Evolutionary conservation across 345 rosid genomes (phyloP).

Genomic region (Fremontodendron californicum): DNA sequence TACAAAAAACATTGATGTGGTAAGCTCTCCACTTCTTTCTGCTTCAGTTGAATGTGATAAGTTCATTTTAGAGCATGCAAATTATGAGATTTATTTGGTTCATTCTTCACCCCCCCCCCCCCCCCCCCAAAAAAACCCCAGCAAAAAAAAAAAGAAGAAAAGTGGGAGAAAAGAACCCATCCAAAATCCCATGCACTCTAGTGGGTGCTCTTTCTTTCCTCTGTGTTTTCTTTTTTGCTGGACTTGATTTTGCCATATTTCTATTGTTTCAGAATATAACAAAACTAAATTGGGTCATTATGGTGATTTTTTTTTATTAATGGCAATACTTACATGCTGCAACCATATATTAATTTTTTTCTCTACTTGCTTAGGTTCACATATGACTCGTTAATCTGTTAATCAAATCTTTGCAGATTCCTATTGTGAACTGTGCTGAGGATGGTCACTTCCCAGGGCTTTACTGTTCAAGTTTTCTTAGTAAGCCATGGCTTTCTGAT

Average conservation of each 20-base stretch:
- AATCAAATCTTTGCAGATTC: slow-evolving; percentile 48
- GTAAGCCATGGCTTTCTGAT: slow-evolving; percentile 89
- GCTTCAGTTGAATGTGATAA: not conserved
- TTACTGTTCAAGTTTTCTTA: slow-evolving; percentile 45
- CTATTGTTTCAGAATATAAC: not conserved
- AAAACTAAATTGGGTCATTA: not conserved
- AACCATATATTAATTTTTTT: not conserved
- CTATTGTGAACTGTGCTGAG: slow-evolving; percentile 58
- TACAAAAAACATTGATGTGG: slow-evolving; percentile 62
- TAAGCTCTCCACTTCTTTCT: slow-evolving; percentile 28
- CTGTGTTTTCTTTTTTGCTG: not conserved
- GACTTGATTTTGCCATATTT: not conserved
- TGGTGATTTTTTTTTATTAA: slow-evolving; percentile 1
- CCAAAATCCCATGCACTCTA: not conserved
- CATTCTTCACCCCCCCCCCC: too few species aligned
- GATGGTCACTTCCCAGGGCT: slow-evolving; percentile 89
- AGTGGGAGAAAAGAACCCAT: not conserved
- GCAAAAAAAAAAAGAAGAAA: too few species aligned
- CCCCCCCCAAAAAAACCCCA: too few species aligned
- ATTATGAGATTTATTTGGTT: slow-evolving; percentile 1
- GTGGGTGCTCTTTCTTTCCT: not conserved
- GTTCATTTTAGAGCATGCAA: not conserved
- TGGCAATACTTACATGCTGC: not conserved
- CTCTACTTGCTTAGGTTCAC: not conserved
- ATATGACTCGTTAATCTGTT: slow-evolving; percentile 2